These are phyloP conservation scores for Cylindrotheca closterium DNA, from an alignment of 108 stramenopile genomes.

Conservation along the genomic window DNA sequence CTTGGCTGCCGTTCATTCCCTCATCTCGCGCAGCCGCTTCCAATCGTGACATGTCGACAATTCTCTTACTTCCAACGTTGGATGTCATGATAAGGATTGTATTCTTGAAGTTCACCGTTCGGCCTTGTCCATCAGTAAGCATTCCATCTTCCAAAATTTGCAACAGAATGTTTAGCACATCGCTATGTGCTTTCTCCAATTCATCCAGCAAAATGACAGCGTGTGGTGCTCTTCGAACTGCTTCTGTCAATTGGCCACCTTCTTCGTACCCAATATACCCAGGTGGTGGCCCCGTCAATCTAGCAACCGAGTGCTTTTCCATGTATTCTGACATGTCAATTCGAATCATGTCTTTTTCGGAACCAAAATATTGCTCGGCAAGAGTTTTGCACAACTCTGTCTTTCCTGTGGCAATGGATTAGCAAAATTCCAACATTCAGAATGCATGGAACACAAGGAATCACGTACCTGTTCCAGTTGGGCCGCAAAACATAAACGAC, in stretches of 20 bases:
- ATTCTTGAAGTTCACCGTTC: conserved; percentile 93
- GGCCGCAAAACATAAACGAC: conserved; percentile 90
- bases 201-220: conserved; percentile 91
- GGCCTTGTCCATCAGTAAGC: conserved; percentile 97
- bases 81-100: conserved; percentile 95
- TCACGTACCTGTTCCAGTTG: conserved; percentile 62
- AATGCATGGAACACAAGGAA: not conserved
- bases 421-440: not conserved
- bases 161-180: conserved; percentile 94
- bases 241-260: conserved; percentile 97
- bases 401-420: conserved; percentile 62
- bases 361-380: conserved; percentile 87
- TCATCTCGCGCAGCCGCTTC: conserved; percentile 7
- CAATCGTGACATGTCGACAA: conserved; percentile 60
- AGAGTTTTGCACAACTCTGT: conserved; percentile 92
- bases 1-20: conserved; percentile 7
- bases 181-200: conserved; percentile 96
- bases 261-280: conserved; percentile 90
- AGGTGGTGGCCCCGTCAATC: conserved; percentile 94
- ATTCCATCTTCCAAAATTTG: conserved; percentile 97
- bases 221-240: conserved; percentile 81
- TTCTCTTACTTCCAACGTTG: conserved; percentile 89
- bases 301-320: conserved; percentile 87
- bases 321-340: conserved; percentile 94
- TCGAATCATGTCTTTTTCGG: conserved; percentile 87